Evolutionary conservation across 306 rosid species (phyloP).

Genomic region (Astragalus glycyphyllos): DNA sequence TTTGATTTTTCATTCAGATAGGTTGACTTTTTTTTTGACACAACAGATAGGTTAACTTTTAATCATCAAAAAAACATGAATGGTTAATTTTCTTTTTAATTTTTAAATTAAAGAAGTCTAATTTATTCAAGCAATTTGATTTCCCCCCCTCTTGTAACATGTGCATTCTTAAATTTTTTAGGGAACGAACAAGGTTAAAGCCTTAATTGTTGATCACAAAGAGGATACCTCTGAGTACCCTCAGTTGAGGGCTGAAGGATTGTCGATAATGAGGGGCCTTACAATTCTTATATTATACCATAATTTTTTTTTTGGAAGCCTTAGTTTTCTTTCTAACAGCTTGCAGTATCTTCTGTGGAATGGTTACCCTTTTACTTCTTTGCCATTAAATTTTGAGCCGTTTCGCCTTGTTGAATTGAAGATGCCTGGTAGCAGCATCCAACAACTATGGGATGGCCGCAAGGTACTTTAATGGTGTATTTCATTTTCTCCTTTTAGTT

Average conservation of each 20-base stretch:
- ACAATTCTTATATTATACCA: conserved; percentile 14
- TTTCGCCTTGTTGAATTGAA: conserved; percentile 25
- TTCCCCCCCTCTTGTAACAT: not conserved
- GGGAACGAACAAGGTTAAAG: conserved; percentile 37
- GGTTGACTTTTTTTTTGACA: no score
- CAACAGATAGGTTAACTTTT: no score
- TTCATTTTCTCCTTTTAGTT: not conserved
- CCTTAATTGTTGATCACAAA: conserved; percentile 18
- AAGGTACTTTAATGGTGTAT: conserved; percentile 21
- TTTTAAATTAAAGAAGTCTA: no score
- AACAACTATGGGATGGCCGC: conserved; percentile 27
- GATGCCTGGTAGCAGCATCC: conserved; percentile 22
- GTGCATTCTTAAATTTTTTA: not conserved
- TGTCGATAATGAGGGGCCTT: conserved; percentile 31
- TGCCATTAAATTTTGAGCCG: conserved; percentile 34
- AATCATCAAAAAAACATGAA: no score
- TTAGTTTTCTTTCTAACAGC: conserved; percentile 16
- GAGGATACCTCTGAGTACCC: not conserved
- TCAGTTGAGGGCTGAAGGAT: conserved; percentile 21
- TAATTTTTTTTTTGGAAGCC: not conserved
- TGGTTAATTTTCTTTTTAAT: no score
- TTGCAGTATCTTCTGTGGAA: conserved; percentile 37
- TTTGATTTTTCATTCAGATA: no score
- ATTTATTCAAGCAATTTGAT: not conserved
- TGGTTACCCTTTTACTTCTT: conserved; percentile 36